Evolutionary conservation across 441 rosid genomes (phyloP).

Genomic region (Breynia disticha): DNA sequence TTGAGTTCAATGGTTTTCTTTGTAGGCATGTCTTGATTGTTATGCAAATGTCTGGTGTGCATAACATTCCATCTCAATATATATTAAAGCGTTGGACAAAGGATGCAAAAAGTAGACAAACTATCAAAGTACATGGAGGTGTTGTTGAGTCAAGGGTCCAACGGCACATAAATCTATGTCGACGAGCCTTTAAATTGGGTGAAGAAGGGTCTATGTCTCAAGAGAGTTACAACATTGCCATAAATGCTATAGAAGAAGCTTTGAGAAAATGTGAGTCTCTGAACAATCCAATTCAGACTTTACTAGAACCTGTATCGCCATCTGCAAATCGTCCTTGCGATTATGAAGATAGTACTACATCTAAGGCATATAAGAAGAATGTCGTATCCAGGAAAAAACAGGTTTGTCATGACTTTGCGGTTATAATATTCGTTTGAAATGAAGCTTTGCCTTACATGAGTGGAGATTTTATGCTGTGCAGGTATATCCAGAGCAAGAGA

Average conservation of each 20-base stretch:
- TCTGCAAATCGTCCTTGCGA: constrained; percentile 19
- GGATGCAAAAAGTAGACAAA: constrained; percentile 30
- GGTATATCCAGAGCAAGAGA: constrained; percentile 27
- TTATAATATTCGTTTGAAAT: constrained; percentile 9
- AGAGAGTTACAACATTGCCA: constrained; percentile 41
- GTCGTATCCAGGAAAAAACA: constrained; percentile 39
- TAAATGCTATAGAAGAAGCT: constrained; percentile 35
- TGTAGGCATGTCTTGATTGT: constrained; percentile 63
- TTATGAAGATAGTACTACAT: constrained; percentile 11
- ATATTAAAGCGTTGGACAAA: constrained; percentile 59
- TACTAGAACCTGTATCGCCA: constrained; percentile 19
- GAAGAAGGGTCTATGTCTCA: constrained; percentile 47
- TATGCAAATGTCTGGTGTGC: constrained; percentile 46
- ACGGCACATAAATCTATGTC: constrained; percentile 56
- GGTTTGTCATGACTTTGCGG: constrained; percentile 24
- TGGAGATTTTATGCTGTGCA: constrained; percentile 11
- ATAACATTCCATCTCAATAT: constrained; percentile 41
- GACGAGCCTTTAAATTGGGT: constrained; percentile 41
- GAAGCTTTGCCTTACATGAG: not conserved
- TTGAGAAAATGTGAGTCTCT: constrained; percentile 26
- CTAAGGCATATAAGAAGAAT: constrained; percentile 32
- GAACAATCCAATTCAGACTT: constrained; percentile 25
- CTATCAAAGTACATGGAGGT: constrained; percentile 9
- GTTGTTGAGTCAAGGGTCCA: constrained; percentile 23
- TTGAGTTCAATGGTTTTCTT: constrained; percentile 53